Evolutionary conservation across 192 early-diverging fungal species (phyloP), one percentile per base, ranked within the genome.

Genomic region (Jimgerdemannia flammicorona): DNA sequence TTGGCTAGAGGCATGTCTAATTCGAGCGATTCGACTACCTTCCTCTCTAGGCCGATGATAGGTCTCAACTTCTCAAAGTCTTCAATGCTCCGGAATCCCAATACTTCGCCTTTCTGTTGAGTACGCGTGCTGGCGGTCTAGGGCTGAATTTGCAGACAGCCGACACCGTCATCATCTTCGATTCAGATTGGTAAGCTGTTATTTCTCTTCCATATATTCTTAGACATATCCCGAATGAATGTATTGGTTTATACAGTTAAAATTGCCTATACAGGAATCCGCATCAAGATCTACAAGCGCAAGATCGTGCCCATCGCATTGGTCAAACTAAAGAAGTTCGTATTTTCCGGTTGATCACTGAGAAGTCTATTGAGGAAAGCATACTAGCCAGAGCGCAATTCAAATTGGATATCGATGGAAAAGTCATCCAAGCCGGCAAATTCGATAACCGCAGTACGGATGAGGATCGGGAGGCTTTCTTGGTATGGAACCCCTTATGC

Each of bases 291-390:
- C 87, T 97, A 66, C 98, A 99, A 85, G 98, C 98, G 4, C 97
- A 97, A 84, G 98, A 98, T 88, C 96, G 98, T 82, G 98, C 98
- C 4, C 97, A 99, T 86, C 95, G 98, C 84, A 99, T 99, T 74
- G 98, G 98, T 44, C 98, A 99, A 83, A 98, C 91, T 40, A 98
- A 97, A 74, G 96, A 98, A 85, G 98, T 99, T 39, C 92, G 94
- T 19, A 96, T 99, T 67, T 90, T 98, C 82, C 91, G 95, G 39
- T 77, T 99, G 73, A 92, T 99, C 66, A 96, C 96, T 2, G 89
- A 92, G 20, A 92, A 92, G 44, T 95, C 97, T 0, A 91, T 98
- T 64, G 98, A 99, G 81, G 98, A 98, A 83, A 90, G 86, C 67
- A 98, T 99, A 75, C 77, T 99, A 71, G 93, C 91, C 3, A 87